A percentile compares a stretch with the other conserved stretches of the same genome.
phyloP scores from a whole-genome alignment of 257 asterid genomes.

The Cruciata laevipes region DNA sequence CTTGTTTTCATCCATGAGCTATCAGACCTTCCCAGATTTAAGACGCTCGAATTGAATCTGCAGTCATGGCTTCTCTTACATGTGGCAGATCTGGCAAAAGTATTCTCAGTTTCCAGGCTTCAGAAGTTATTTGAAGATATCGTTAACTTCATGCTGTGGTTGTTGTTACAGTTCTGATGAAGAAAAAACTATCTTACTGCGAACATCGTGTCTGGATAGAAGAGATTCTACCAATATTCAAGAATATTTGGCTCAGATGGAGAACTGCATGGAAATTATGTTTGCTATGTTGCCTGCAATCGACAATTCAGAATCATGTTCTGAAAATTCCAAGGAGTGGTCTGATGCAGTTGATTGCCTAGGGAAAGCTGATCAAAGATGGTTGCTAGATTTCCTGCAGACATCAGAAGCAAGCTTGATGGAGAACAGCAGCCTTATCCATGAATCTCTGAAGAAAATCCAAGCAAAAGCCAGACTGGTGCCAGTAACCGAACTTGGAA shows the following conservation, averaged over 20 bases:
- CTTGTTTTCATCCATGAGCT: slow-evolving; percentile 81
- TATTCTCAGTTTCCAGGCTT: slow-evolving; percentile 62
- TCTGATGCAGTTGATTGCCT: slow-evolving; percentile 72
- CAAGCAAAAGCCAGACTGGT: slow-evolving; percentile 37
- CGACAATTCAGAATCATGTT: slow-evolving; percentile 23
- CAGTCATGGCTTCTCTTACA: slow-evolving; percentile 65
- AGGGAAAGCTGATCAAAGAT: slow-evolving; percentile 62
- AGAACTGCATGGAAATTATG: slow-evolving; percentile 66
- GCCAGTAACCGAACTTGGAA: slow-evolving; percentile 58
- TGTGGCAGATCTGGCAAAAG: slow-evolving; percentile 55
- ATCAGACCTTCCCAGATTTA: slow-evolving; percentile 63
- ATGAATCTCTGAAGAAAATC: no score
- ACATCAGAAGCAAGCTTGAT: background rate
- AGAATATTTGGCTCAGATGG: slow-evolving; percentile 42
- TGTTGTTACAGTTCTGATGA: slow-evolving; percentile 34
- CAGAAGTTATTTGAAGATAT: slow-evolving; percentile 68
- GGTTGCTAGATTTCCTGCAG: slow-evolving; percentile 50
- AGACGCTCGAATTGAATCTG: slow-evolving; percentile 69
- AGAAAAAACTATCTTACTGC: slow-evolving; percentile 41
- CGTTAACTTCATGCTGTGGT: slow-evolving; percentile 43
- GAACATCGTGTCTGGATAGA: slow-evolving; percentile 59
- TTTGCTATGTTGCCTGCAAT: slow-evolving; percentile 52
- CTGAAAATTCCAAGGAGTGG: slow-evolving; percentile 54
- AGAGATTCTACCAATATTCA: slow-evolving; percentile 34
- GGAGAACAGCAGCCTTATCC: no score